These are phyloP conservation scores for Colletotrichum nymphaeae DNA, from an alignment of 2,329 filamentous ascomycete genomes.

Conservation along the genomic window DNA sequence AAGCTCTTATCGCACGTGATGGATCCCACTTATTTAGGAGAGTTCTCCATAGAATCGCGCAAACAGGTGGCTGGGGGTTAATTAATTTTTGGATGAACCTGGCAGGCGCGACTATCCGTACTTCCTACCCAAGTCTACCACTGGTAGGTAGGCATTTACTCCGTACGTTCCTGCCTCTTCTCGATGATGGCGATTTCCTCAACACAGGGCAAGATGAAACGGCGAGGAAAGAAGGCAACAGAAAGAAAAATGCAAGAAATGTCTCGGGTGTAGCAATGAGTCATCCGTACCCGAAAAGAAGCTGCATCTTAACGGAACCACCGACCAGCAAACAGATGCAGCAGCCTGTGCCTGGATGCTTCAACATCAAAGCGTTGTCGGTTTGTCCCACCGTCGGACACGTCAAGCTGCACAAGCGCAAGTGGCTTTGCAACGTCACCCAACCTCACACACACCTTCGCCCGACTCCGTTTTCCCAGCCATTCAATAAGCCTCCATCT, in stretches of 20 bases:
- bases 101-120: background rate
- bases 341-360: background rate
- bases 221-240: background rate
- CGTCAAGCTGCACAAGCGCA: slow-evolving; percentile 23
- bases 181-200: background rate
- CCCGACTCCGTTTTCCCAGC: slow-evolving; percentile 11
- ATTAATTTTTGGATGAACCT: slow-evolving; percentile 4
- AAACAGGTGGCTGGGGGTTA: slow-evolving; percentile 8
- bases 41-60: background rate
- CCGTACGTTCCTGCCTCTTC: background rate
- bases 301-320: background rate
- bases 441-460: background rate
- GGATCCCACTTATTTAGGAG: background rate
- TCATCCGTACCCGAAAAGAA: background rate
- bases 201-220: background rate
- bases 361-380: slow-evolving; percentile 5
- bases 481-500: background rate
- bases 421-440: slow-evolving; percentile 7
- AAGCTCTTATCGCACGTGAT: slow-evolving; percentile 35
- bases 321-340: slow-evolving; percentile 1
- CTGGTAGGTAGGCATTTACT: no score
- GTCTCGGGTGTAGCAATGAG: background rate
- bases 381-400: slow-evolving; percentile 11
- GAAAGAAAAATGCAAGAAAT: background rate
- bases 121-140: no score